phyloP scores from a whole-genome alignment of 495 filamentous ascomycete genomes.

The Clavariopsis aquatica region DNA sequence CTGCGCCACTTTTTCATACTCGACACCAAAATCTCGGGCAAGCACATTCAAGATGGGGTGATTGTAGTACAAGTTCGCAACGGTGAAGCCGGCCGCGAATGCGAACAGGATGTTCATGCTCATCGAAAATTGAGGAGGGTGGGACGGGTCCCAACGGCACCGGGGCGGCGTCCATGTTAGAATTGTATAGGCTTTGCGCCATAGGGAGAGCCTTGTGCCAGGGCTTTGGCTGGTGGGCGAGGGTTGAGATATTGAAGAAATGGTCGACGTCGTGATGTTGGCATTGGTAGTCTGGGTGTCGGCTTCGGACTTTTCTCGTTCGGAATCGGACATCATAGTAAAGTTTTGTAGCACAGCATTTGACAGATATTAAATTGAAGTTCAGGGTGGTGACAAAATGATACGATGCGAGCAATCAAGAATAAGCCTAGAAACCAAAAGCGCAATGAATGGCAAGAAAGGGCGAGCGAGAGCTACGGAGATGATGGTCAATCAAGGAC shows the following conservation, averaged over 20 bases:
- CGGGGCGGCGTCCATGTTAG: slow-evolving; percentile 58
- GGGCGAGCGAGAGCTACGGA: not conserved
- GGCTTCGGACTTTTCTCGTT: not conserved
- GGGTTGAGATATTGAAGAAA: not conserved
- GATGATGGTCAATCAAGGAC: not conserved
- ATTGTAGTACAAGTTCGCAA: slow-evolving; percentile 73
- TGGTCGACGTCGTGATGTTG: not conserved
- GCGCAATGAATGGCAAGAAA: not conserved
- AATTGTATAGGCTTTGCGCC: slow-evolving; percentile 39
- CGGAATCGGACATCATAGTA: not conserved
- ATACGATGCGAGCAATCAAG: no score
- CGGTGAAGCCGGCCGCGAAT: slow-evolving; percentile 56
- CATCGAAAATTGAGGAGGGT: slow-evolving; percentile 60
- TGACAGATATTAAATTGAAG: not conserved
- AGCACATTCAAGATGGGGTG: slow-evolving; percentile 69
- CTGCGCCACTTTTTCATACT: slow-evolving; percentile 48
- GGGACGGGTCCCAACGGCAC: slow-evolving; percentile 59
- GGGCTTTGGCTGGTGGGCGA: not conserved
- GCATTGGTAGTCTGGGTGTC: not conserved
- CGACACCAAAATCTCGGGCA: slow-evolving; percentile 61
- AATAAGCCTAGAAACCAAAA: no score
- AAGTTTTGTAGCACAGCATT: no score
- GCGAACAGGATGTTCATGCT: slow-evolving; percentile 62
- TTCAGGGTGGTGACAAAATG: not conserved
- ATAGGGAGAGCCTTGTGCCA: slow-evolving; percentile 12